Evolutionary conservation across 2,329 filamentous ascomycete species (phyloP), one percentile per base, ranked within the genome.

Genomic region (Microcera coccophila): DNA sequence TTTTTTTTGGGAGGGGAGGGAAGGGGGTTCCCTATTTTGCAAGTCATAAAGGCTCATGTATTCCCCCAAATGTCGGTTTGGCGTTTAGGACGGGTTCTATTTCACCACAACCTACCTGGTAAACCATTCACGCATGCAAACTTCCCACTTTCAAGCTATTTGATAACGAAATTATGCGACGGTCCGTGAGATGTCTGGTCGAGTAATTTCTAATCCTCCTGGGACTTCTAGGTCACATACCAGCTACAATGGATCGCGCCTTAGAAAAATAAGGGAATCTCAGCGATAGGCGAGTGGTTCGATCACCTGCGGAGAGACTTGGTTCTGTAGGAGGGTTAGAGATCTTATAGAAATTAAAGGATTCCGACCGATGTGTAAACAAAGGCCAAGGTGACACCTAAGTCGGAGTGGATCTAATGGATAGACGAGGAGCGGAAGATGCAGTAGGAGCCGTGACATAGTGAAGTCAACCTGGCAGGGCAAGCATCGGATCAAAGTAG

Each of bases 31-130:
- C n/a, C n/a, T n/a, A n/a, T n/a, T n/a, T n/a, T n/a, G n/a, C 46
- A 45, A 50, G 52, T 7, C 50, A 44, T 44, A 51, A 55, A n/a
- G n/a, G n/a, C 52, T 45, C 53, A 59, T 57, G 49, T 59, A 59
- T 59, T 52, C 55, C 57, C 54, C 55, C 41, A 34, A 44, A 50
- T 52, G 52, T 46, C 45, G 57, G 50, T 48, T 56, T 54, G 57
- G 57, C 57, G 57, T 59, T 59, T 43, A 46, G 50, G 48, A 49
- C 37, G 53, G 47, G 53, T 41, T 47, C 22, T 12, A 32, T 52
- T 52, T 49, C 50, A 52, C 51, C 49, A 41, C 46, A 44, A 32
- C 42, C 39, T 54, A 47, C 42, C 54, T 53, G 48, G 53, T 48
- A 57, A 47, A 28, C 16, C 12, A 16, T 16, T 20, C 38, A 15